Base-by-base conservation (phyloP, 1,284 basidiomycete genomes). In the Sphagnurus paluster region DNA sequence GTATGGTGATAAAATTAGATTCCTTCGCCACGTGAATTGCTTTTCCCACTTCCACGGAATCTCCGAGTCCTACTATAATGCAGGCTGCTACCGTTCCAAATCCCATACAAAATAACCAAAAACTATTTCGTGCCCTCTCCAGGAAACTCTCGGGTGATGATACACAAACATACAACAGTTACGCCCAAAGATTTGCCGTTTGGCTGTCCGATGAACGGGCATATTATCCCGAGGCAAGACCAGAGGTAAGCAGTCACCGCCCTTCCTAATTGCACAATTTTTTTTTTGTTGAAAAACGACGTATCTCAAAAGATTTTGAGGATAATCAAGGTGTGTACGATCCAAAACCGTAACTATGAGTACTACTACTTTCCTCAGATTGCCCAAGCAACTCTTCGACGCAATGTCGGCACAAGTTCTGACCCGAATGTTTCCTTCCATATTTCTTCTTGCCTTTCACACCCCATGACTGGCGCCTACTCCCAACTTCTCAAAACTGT, bases 211-310 rank as follows among this genome's bases (percentile, higher is more conserved):
- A 65, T 44, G 55, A 59, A 16, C 66, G 66, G 43, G 72, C 72
- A 4, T 74, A 75, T 51, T 76, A 76, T 48, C 23, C 54, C 1
- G 57, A 55, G 21, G 73, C 71, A 32, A 61, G 70, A 28, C 66
- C 65, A 28, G 62, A 68, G 58, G 74, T 74, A 48, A 42, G 57
- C 54, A 2, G 2, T 39, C n/a, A 25, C 24, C 20, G 5, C 5
- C 5, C 9, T 5, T 11, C 28, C 14, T n/a, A 28, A 25, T 26
- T 10, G 38, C 9, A 14, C 13, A n/a, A 11, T 24, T 17, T 39
- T 8, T 39, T 28, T 5, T 16, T 38, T n/a, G n/a, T n/a, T n/a
- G n/a, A 9, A 39, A 39, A 11, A 11, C 5, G 6, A 16, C 24
- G 19, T 11, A 26, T 26, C 23, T 7, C 10, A 21, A 7, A 16